Evolutionary conservation across 2,329 filamentous ascomycete genomes (phyloP), one percentile per base, ranked within the genome.

Genomic region (Sclerotinia trifoliorum): DNA sequence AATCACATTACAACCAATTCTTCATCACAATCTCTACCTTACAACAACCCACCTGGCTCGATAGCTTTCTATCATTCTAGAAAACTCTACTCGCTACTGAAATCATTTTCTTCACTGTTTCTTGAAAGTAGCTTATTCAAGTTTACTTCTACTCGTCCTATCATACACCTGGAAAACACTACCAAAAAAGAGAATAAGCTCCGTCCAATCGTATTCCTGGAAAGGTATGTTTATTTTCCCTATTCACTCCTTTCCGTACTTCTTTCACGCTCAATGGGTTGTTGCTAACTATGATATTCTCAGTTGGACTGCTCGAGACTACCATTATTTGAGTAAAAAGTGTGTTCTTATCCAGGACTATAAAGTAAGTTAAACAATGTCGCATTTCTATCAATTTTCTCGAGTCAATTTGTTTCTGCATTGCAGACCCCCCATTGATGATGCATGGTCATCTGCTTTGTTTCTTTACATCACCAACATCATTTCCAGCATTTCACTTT

Each of bases 11-110:
- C 68, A 72, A 70, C 71, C 68, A 71, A 71, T 75, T 68, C 63
- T 54, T 68, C 64, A 71, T 68, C 57, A 71, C 74, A 74, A 73
- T 73, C 73, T 75, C 74, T 75, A 73, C 73, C 63, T 72, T 71
- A 72, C 70, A 72, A 70, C 65, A 66, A 68, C 67, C 71, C 71
- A 75, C 76, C 75, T 77, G 75, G 76, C 77, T 77, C 71, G 76
- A 77, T 77, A 77, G 76, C 76, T 77, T 72, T 71, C 74, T 77
- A 78, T 77, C 76, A 60, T 76, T 76, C 73, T 74, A 77, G 73
- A 76, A 72, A 62, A 69, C 68, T 70, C 69, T 73, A 73, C 73
- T 77, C 75, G 74, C 76, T 77, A 74, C 72, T 70, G 70, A 69
- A 67, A 67, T 70, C 67, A 69, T 73, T 68, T 56, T 61, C 61